Evolutionary conservation across 345 rosid species (phyloP).

Genomic region (Acer campestre): DNA sequence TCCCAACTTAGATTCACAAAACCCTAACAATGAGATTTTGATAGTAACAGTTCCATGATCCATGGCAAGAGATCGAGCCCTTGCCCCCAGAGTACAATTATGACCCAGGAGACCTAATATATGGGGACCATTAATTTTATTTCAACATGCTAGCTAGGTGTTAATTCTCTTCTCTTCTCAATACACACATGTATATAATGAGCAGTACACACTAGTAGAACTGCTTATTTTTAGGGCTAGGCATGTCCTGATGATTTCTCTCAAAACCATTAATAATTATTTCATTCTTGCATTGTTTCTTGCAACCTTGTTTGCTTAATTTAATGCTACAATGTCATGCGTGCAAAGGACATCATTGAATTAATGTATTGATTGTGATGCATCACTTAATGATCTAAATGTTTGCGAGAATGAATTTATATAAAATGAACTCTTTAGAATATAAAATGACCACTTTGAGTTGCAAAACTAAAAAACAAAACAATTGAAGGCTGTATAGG

Average conservation of each 20-base stretch:
- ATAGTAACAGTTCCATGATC: constrained; percentile 77
- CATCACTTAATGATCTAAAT: no score
- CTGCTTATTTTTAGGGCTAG: constrained; percentile 31
- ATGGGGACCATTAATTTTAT: constrained; percentile 55
- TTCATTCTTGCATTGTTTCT: not conserved
- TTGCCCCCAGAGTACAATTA: constrained; percentile 44
- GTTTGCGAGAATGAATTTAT: no score
- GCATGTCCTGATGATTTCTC: constrained; percentile 13
- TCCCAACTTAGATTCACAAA: constrained; percentile 58
- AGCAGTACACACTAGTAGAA: constrained; percentile 9
- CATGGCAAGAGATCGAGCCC: constrained; percentile 48
- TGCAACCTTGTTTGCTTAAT: not conserved
- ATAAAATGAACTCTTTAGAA: no score
- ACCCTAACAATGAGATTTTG: constrained; percentile 58
- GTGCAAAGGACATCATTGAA: constrained; percentile 5
- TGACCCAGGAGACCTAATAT: constrained; percentile 36
- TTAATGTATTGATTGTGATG: not conserved
- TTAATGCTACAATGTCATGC: not conserved
- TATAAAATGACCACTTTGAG: no score
- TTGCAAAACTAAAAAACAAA: no score
- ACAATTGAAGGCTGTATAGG: no score
- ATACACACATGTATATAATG: constrained; percentile 19
- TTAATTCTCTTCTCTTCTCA: not conserved
- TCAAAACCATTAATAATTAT: not conserved
- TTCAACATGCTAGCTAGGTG: constrained; percentile 9